These are phyloP conservation scores for Syzygium oleosum DNA, from an alignment of 345 rosid genomes.

Conservation along the genomic window DNA sequence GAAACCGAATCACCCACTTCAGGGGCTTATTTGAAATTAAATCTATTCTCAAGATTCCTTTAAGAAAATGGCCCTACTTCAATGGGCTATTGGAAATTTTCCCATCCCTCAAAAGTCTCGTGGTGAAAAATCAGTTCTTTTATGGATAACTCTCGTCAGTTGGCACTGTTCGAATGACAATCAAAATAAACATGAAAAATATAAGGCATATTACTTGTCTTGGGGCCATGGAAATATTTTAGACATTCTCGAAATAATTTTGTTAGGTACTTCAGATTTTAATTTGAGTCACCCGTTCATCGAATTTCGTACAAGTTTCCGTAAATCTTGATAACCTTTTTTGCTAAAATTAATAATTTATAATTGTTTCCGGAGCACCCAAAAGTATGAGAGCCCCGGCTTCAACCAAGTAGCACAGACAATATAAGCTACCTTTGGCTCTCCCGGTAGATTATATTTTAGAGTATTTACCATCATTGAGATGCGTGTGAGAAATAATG, in stretches of 20 bases:
- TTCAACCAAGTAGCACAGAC: neutral
- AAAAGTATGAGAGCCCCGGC: neutral
- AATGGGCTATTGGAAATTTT: neutral
- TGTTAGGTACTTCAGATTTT: neutral
- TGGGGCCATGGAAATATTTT: neutral
- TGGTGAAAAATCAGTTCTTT: neutral
- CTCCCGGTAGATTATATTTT: neutral
- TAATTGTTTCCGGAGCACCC: neutral
- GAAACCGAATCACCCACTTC: neutral
- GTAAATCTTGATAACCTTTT: neutral
- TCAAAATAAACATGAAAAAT: neutral
- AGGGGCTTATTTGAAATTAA: neutral
- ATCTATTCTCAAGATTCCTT: accelerated
- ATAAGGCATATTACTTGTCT: neutral
- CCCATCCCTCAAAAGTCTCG: neutral
- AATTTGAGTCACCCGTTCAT: neutral
- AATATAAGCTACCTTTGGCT: neutral
- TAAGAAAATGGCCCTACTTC: no score
- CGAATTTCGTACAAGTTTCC: neutral
- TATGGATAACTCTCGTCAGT: neutral
- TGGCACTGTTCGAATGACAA: neutral
- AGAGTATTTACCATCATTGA: neutral
- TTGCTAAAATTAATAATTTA: neutral
- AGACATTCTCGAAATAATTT: neutral
- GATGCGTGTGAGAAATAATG: neutral